These are phyloP conservation scores for Bretschneidera sinensis DNA, from an alignment of 345 rosid species.

Conservation along the genomic window DNA sequence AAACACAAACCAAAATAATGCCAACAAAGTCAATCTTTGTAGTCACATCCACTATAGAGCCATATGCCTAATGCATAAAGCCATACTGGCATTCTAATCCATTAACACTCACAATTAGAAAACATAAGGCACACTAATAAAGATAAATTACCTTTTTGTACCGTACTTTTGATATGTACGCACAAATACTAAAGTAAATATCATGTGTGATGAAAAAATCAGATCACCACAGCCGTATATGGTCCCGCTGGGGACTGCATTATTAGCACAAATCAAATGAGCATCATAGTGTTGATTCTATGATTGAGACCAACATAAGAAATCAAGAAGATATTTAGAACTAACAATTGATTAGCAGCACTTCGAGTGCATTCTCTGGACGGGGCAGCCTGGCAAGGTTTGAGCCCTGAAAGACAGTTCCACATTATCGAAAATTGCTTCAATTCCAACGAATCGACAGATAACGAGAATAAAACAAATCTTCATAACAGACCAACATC, in stretches of 20 bases:
- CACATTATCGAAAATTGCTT: constrained; percentile 8
- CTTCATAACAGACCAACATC: background rate
- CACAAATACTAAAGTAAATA: constrained; percentile 67
- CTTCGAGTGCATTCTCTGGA: constrained; percentile 53
- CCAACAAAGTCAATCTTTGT: constrained; percentile 1
- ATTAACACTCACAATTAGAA: background rate
- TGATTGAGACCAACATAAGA: background rate
- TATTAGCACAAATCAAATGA: constrained; percentile 15
- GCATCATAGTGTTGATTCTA: background rate
- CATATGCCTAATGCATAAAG: background rate
- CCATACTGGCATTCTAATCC: background rate
- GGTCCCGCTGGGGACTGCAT: constrained; percentile 69
- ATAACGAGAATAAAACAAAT: background rate
- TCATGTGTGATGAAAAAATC: constrained; percentile 93
- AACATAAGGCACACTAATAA: background rate
- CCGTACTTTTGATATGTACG: constrained; percentile 73
- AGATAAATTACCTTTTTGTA: constrained; percentile 44
- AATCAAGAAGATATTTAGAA: constrained; percentile 3
- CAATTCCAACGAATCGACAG: background rate
- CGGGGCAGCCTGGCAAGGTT: constrained; percentile 58
- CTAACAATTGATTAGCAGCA: constrained; percentile 63
- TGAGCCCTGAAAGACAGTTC: constrained; percentile 53
- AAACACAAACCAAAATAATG: constrained; percentile 5
- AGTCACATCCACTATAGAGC: background rate
- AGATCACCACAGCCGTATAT: constrained; percentile 83